phyloP scores from a whole-genome alignment of 2,329 filamentous ascomycete genomes.

The Fusarium virguliforme region DNA sequence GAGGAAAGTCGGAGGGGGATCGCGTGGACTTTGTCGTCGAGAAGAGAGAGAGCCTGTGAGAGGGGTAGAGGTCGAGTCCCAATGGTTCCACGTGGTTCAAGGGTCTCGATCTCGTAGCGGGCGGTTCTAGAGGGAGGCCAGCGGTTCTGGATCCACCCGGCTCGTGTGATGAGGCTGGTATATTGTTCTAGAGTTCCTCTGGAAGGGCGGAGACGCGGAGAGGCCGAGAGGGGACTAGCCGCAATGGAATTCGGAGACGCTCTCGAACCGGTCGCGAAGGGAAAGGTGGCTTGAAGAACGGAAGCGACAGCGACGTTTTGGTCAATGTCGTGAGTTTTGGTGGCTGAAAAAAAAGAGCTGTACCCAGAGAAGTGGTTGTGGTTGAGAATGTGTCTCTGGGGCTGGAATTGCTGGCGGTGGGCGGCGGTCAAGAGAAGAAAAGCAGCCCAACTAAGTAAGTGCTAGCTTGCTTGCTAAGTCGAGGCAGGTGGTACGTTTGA shows the following conservation, averaged over 20 bases:
- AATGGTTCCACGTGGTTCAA: slow-evolving; percentile 49
- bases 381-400: slow-evolving; percentile 22
- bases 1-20: slow-evolving; percentile 20
- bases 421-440: slow-evolving; percentile 35
- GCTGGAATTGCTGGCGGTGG: slow-evolving; percentile 30
- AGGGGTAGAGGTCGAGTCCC: slow-evolving; percentile 41
- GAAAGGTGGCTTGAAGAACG: slow-evolving; percentile 27
- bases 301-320: slow-evolving; percentile 11
- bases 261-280: slow-evolving; percentile 28
- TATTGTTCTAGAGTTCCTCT: slow-evolving; percentile 39
- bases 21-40: slow-evolving; percentile 30
- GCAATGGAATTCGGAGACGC: slow-evolving; percentile 21
- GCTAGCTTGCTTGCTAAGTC: slow-evolving; percentile 38
- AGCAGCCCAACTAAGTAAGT: slow-evolving; percentile 11
- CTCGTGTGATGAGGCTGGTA: slow-evolving; percentile 36
- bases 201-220: slow-evolving; percentile 43
- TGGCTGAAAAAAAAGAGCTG: slow-evolving; percentile 26
- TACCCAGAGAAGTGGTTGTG: slow-evolving; percentile 24
- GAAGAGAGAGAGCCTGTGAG: slow-evolving; percentile 19
- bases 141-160: slow-evolving; percentile 43
- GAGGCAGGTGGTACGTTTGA: slow-evolving; percentile 28
- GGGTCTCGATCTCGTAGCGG: slow-evolving; percentile 40
- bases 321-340: slow-evolving; percentile 21
- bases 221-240: slow-evolving; percentile 41
- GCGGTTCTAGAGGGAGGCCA: slow-evolving; percentile 34